Percentiles rank a stretch among this genome's conserved stretches.
phyloP scores from a whole-genome alignment of 495 filamentous ascomycete genomes.

The Hypoxylon rickii region DNA sequence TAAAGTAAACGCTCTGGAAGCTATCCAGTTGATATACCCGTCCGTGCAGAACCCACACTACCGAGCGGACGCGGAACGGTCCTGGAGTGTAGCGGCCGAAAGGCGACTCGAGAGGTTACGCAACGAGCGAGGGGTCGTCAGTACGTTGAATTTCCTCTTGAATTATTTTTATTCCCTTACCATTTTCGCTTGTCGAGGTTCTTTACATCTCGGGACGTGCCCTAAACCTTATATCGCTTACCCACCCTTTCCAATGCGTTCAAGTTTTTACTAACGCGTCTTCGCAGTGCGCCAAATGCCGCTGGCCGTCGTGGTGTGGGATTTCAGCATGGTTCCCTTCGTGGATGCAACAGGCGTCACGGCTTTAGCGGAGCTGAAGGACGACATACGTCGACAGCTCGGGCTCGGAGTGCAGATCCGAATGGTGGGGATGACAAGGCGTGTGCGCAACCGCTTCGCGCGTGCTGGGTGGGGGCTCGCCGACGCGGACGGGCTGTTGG shows the following conservation, averaged over 20 bases:
- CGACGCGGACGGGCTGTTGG: constrained; percentile 31
- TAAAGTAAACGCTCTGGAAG: constrained; percentile 46
- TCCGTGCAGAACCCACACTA: constrained; percentile 41
- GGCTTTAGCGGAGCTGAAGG: constrained; percentile 39
- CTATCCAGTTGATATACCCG: constrained; percentile 44
- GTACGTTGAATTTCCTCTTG: neutral
- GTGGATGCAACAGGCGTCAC: constrained; percentile 41
- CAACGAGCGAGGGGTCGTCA: constrained; percentile 16
- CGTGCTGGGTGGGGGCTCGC: constrained; percentile 38
- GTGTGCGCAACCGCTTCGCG: constrained; percentile 35
- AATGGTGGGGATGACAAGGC: constrained; percentile 34
- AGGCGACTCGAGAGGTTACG: constrained; percentile 39
- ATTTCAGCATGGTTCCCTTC: constrained; percentile 38
- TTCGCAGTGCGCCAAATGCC: constrained; percentile 30
- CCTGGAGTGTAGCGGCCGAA: constrained; percentile 53
- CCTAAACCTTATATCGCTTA: no score
- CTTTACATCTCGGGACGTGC: no score
- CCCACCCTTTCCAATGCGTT: no score
- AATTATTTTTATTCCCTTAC: no score
- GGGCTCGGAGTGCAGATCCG: constrained; percentile 38
- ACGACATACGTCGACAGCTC: constrained; percentile 33
- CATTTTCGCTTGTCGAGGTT: no score
- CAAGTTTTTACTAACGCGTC: neutral
- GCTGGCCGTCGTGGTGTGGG: constrained; percentile 36
- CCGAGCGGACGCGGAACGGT: constrained; percentile 42